Conservation (phyloP, 2,329 filamentous ascomycete species). For the Alternaria metachromatica region DNA sequence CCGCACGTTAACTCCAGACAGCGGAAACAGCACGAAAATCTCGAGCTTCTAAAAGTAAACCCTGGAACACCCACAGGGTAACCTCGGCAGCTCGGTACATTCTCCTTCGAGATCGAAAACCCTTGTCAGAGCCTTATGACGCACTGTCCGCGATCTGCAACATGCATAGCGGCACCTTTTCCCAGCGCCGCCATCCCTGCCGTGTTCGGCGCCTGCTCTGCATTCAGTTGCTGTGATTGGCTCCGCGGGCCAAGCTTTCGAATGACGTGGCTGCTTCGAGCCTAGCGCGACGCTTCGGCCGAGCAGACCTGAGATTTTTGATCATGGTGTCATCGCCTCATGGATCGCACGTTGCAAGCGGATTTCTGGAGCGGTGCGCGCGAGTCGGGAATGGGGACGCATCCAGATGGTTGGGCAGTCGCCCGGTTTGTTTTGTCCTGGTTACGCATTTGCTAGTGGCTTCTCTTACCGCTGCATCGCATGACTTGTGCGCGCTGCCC, state of each 20-base stretch:
- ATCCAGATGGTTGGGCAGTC: slow-evolving; percentile 9
- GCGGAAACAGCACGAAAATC: background rate
- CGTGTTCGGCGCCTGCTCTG: background rate
- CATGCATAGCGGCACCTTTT: background rate
- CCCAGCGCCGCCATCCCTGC: background rate
- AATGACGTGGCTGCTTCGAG: background rate
- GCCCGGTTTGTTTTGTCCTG: slow-evolving; percentile 9
- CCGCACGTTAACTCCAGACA: background rate
- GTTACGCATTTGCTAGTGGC: background rate
- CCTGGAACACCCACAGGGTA: background rate
- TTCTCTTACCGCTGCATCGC: background rate
- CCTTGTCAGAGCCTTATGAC: background rate
- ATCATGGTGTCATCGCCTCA: slow-evolving; percentile 24
- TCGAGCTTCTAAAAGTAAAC: background rate
- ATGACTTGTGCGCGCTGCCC: slow-evolving; percentile 3
- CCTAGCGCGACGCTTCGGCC: slow-evolving; percentile 9
- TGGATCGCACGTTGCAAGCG: slow-evolving; percentile 9
- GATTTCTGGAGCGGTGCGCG: background rate
- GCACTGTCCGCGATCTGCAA: slow-evolving; percentile 13
- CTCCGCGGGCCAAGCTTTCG: background rate
- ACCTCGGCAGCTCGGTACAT: slow-evolving; percentile 10
- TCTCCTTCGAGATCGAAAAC: background rate
- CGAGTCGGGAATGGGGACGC: slow-evolving; percentile 2
- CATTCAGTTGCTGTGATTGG: background rate
- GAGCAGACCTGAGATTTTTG: slow-evolving; percentile 15